Base-by-base conservation (phyloP, 306 rosid species). In the Herpetospermum pedunculosum region DNA sequence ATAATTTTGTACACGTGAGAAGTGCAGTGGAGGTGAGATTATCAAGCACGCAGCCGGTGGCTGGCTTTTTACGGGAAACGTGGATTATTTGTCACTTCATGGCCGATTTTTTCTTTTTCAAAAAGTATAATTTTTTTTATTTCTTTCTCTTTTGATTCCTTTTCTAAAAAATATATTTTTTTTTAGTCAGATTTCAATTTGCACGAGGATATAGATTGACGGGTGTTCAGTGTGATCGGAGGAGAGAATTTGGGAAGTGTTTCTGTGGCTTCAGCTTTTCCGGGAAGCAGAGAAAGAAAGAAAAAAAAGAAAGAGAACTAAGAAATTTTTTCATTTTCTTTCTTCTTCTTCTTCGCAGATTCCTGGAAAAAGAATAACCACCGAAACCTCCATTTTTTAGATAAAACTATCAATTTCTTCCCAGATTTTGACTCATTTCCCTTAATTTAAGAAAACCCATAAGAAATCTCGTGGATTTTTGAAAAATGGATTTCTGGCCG, bases 401-500 rank as follows among this genome's bases (percentile, higher is more conserved):
- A 15, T 4, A 2, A 21, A 69, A 6, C 4, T 16, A 46, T 70
- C 53, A 14, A 16, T 68, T 70, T 46, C 37, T 69, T 46, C 41
- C 58, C 3, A 7, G 47, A 38, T 19, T 21, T 54, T 65, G 12
- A 38, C 50, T 35, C 49, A 38, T 23, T 40, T 63, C 5, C 0
- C 70, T 63, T 19, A 4, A 62, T 58, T 13, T 15, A 5, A 10
- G 3, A 59, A 2, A 59, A 8, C 13, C 28, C 28, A 19, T 8
- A 50, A 35, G 26, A n/a, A 35, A 29, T 37, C 26, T 62, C 15
- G 8, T 18, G 8, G 0, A 11, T 30, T 62, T 43, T 62, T 23
- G 8, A 5, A 70, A 10, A 70, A 75, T 89, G 97, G 96, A 89
- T 85, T 89, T 89, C 72, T 89, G 87, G 97, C 94, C 89, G 78